Conservation (phyloP, 2,329 filamentous ascomycete species). For the Helotiales sp. region DNA sequence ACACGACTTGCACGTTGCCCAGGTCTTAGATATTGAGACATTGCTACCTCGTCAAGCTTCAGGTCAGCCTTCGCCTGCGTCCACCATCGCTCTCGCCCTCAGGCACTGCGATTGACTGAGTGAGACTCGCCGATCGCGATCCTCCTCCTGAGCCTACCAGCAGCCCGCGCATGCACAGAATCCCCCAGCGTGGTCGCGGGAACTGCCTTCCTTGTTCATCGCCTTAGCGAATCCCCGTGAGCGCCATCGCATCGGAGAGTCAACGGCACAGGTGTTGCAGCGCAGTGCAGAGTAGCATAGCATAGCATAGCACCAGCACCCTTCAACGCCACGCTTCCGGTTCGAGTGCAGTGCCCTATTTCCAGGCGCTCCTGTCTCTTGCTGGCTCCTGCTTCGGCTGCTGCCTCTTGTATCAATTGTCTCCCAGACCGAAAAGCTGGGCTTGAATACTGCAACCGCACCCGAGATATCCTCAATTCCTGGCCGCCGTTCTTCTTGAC, state of each 20-base stretch:
- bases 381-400: neutral
- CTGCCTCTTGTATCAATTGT: neutral
- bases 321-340: neutral
- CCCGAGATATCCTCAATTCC: neutral
- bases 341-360: too few species aligned
- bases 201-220: neutral
- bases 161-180: neutral
- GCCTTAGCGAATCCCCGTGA: neutral
- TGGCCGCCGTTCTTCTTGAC: neutral
- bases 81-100: neutral
- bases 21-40: neutral
- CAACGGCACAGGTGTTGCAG: neutral
- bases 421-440: too few species aligned
- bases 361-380: too few species aligned
- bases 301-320: neutral
- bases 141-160: too few species aligned
- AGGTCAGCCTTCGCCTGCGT: neutral
- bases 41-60: neutral
- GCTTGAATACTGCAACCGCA: neutral
- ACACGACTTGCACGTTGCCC: neutral
- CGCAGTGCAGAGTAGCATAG: too few species aligned
- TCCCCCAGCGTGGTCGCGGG: neutral
- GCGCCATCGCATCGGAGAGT: neutral
- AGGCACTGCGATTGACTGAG: neutral
- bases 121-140: constrained; percentile 3